Conservation (phyloP, 2,329 filamentous ascomycete species). For the Apiospora phragmitis region DNA sequence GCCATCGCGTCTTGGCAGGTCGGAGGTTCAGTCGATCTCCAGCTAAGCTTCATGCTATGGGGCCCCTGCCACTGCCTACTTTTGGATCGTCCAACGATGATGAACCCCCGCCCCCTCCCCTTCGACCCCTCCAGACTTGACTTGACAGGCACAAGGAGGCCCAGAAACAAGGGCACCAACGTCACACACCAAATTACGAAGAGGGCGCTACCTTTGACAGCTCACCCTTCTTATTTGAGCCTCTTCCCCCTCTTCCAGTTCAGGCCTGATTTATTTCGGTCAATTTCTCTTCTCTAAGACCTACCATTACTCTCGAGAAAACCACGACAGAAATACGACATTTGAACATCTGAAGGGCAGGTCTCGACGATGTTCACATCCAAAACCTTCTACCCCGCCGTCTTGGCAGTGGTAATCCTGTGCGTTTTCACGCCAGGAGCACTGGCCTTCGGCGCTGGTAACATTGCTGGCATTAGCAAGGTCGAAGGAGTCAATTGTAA, state of each 20-base stretch:
- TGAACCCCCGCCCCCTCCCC: not conserved
- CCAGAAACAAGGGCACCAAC: not conserved
- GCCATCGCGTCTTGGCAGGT: conserved; percentile 10
- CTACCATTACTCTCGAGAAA: not conserved
- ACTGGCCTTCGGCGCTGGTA: conserved; percentile 83
- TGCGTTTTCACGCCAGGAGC: conserved; percentile 67
- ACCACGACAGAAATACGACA: not conserved
- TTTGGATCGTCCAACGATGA: not conserved
- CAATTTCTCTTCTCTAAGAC: not conserved
- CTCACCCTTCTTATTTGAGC: not conserved
- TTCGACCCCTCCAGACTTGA: conserved; percentile 6
- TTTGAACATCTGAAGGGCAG: conserved; percentile 3
- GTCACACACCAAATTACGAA: conserved; percentile 1
- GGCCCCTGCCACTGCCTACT: not conserved
- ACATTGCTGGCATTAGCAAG: conserved; percentile 79
- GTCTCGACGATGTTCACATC: conserved; percentile 41
- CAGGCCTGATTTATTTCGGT: not conserved
- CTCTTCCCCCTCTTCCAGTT: not conserved
- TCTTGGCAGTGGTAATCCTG: conserved; percentile 60
- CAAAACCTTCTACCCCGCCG: conserved; percentile 48
- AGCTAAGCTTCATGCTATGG: conserved; percentile 12
- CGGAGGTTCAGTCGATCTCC: conserved; percentile 1
- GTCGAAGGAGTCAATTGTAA: conserved; percentile 81
- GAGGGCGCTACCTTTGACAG: not conserved
- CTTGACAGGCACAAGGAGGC: not conserved